Evolutionary conservation across 192 early-diverging fungal species (phyloP), one percentile per base, ranked within the genome.

Genomic region (Backusella liffmaniae): DNA sequence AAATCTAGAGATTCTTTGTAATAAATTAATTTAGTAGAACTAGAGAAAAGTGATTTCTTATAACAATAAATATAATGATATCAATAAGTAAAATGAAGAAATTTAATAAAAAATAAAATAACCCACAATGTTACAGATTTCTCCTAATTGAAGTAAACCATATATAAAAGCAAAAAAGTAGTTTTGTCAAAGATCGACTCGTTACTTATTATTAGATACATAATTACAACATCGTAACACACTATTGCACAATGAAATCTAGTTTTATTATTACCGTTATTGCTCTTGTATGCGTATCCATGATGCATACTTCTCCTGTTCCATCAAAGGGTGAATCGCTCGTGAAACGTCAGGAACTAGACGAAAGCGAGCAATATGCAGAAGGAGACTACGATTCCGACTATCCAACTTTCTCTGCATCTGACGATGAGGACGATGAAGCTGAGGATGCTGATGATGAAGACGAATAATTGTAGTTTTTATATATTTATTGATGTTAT

Each of bases 301-400:
- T 62, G 23, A 62, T 62, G 21, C 56, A 62, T 62, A 23, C 56
- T 23, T 62, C 56, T 62, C 56, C 56, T 62, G 56, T 62, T 62
- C 56, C 56, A 5, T 23, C 56, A 62, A 62, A 62, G 56, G 56
- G 56, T 62, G 23, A 62, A 62, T 62, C 56, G 56, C 56, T 62
- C 26, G 21, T 4, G 29, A 62, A 62, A 62, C 21, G 56, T 3
- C 56, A 62, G 56, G 56, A 62, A 13, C 56, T 62, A 29, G 56
- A 62, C 23, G 56, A 62, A 62, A 62, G 5, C 6, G 46, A 62
- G 23, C 23, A 29, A 29, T 29, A 23, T 62, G 26, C 56, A 62
- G 56, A 62, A 30, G 26, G 23, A 29, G 56, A 62, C 9, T 62
- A 62, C 26, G 10, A 29, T 4, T 62, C 56, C 3, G 56, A 23